A percentile compares a stretch with the other conserved stretches of the same genome.
Evolutionary conservation across 2,329 filamentous ascomycete species (phyloP).

Genomic region (Mycocentrospora acerina): DNA sequence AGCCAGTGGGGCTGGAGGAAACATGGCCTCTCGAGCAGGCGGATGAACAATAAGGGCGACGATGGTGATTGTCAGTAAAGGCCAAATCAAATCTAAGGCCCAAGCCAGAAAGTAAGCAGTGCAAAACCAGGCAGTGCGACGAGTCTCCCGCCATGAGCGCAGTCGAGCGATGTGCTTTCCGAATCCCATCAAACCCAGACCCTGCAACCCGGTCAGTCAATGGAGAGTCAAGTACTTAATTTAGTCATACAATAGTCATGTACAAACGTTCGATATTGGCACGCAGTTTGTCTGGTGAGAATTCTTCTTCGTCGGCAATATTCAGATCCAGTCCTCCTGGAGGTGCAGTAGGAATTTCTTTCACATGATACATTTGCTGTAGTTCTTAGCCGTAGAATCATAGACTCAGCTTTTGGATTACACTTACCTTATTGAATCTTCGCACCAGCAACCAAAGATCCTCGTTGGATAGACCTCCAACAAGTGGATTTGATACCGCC

Average conservation of each 20-base stretch:
- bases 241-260: constrained; percentile 63
- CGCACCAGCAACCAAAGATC: constrained; percentile 72
- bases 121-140: constrained; percentile 68
- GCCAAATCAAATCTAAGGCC: constrained; percentile 70
- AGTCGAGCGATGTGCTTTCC: constrained; percentile 75
- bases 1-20: constrained; percentile 75
- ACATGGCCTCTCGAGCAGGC: constrained; percentile 62
- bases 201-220: constrained; percentile 22
- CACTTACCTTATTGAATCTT: constrained; percentile 68
- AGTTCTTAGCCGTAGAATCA: constrained; percentile 20
- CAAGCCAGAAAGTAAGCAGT: constrained; percentile 66
- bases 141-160: constrained; percentile 75
- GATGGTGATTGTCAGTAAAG: constrained; percentile 59
- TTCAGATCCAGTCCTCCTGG: constrained; percentile 76
- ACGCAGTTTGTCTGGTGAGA: constrained; percentile 79
- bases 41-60: constrained; percentile 69
- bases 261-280: constrained; percentile 78
- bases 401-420: neutral
- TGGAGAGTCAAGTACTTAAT: neutral
- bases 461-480: constrained; percentile 70
- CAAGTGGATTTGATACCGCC: constrained; percentile 60
- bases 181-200: constrained; percentile 64
- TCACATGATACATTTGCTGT: constrained; percentile 69
- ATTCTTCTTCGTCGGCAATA: constrained; percentile 79
- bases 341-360: constrained; percentile 61